Evolutionary conservation across 1,284 basidiomycete species (phyloP).

Genomic region (Flammula alnicola): DNA sequence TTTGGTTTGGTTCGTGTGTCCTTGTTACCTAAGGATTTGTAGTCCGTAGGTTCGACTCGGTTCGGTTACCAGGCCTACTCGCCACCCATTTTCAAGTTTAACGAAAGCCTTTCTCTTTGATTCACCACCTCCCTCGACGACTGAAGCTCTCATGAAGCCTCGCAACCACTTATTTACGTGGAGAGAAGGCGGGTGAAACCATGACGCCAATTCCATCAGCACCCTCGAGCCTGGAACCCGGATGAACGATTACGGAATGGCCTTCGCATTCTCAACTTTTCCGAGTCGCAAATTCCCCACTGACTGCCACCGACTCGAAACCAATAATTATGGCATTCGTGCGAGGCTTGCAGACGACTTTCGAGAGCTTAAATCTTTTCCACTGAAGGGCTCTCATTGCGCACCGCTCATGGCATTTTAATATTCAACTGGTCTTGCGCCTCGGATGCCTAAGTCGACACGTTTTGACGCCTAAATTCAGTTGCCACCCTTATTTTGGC

Average conservation of each 20-base stretch:
- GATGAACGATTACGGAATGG: conserved; percentile 3
- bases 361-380: conserved; percentile 1
- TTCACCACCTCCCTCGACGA: conserved; percentile 7
- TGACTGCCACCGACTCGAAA: conserved; percentile 6
- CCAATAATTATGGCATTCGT: neutral
- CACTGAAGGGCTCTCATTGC: neutral
- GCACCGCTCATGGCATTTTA: conserved; percentile 12
- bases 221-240: neutral
- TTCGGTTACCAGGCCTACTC: conserved; percentile 17
- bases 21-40: too few species aligned
- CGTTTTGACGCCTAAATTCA: conserved; percentile 10
- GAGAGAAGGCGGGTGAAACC: conserved; percentile 8
- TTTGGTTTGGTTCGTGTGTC: too few species aligned
- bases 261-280: conserved; percentile 3
- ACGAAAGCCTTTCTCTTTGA: neutral
- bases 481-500: conserved; percentile 17
- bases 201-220: neutral
- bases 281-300: conserved; percentile 5
- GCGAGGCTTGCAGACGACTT: neutral
- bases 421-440: conserved; percentile 6
- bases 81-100: conserved; percentile 3
- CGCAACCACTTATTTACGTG: conserved; percentile 9
- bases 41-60: too few species aligned
- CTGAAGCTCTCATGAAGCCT: conserved; percentile 7
- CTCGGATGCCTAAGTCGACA: conserved; percentile 10